Evolutionary conservation across 169 alveolate species (phyloP).

Genomic region (Cryptosporidium xiaoi): DNA sequence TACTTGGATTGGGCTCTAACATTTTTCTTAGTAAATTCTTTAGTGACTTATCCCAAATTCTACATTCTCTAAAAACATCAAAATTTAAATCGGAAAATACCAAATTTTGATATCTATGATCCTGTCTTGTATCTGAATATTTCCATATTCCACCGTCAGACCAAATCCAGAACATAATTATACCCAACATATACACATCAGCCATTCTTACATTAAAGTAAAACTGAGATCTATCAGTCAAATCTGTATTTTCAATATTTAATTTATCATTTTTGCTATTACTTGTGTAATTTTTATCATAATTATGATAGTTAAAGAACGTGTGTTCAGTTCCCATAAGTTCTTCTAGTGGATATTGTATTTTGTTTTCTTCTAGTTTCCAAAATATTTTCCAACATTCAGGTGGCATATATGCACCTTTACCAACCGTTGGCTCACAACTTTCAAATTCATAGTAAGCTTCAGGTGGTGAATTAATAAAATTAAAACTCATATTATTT

Average conservation of each 20-base stretch:
- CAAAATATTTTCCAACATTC: constrained; percentile 84
- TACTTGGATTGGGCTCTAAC: constrained; percentile 65
- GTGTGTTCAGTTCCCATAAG: not conserved
- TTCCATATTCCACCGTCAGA: constrained; percentile 85
- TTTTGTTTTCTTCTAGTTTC: constrained; percentile 71
- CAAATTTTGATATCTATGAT: constrained; percentile 74
- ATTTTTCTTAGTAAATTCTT: constrained; percentile 26
- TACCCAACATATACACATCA: constrained; percentile 81
- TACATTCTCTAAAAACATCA: constrained; percentile 71
- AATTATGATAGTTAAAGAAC: constrained; percentile 48
- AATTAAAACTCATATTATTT: constrained; percentile 15
- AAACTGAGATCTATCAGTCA: constrained; percentile 77
- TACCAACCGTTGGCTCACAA: constrained; percentile 86
- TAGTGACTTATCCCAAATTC: constrained; percentile 45
- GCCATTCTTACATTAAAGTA: constrained; percentile 83
- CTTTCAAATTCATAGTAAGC: constrained; percentile 78
- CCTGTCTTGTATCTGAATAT: constrained; percentile 82
- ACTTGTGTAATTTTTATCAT: constrained; percentile 21
- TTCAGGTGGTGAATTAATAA: constrained; percentile 64
- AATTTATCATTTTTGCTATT: constrained; percentile 50
- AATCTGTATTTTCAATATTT: constrained; percentile 47
- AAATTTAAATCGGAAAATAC: constrained; percentile 60
- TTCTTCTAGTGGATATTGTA: constrained; percentile 70
- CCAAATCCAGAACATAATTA: constrained; percentile 84
- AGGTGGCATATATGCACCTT: constrained; percentile 88